These are phyloP conservation scores for Beauveria pseudobassiana DNA, from an alignment of 2,329 filamentous ascomycete genomes.

Conservation along the genomic window DNA sequence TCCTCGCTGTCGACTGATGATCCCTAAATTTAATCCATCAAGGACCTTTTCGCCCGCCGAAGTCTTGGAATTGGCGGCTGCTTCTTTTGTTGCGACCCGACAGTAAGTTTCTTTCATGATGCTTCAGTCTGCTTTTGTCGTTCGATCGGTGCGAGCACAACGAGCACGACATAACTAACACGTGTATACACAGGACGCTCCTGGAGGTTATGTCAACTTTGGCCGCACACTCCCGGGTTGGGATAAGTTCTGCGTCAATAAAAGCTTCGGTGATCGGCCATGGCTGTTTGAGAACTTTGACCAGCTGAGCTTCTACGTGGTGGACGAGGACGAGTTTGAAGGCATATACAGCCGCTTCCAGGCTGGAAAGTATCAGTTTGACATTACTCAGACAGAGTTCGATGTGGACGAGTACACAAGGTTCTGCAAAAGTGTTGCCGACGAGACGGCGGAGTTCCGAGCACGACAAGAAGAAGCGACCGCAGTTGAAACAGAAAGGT, in stretches of 20 bases:
- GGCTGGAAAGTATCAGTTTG: constrained; percentile 22
- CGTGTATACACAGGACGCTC: constrained; percentile 18
- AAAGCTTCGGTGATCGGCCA: constrained; percentile 22
- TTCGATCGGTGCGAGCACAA: neutral
- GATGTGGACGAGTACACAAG: constrained; percentile 22
- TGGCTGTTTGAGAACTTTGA: constrained; percentile 31
- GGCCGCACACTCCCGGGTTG: constrained; percentile 23
- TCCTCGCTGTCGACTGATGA: constrained; percentile 14
- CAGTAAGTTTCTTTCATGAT: constrained; percentile 1
- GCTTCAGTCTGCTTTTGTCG: neutral
- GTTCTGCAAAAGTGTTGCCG: constrained; percentile 15
- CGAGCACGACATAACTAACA: neutral
- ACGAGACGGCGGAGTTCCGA: constrained; percentile 15
- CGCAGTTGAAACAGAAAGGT: constrained; percentile 18
- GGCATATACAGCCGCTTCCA: constrained; percentile 19
- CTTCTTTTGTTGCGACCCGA: constrained; percentile 24
- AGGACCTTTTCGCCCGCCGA: constrained; percentile 24
- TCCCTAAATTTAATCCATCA: constrained; percentile 23
- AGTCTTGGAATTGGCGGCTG: constrained; percentile 27
- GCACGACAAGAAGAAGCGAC: constrained; percentile 17
- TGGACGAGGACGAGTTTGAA: constrained; percentile 23
- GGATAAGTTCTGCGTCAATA: constrained; percentile 23
- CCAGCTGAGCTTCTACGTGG: constrained; percentile 23
- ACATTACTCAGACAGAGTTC: constrained; percentile 21
- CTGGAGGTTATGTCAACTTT: constrained; percentile 28